A percentile compares a stretch with the other conserved stretches of the same genome.
Conservation (phyloP, 257 asterid species). For the Jasminum sambac region DNA sequence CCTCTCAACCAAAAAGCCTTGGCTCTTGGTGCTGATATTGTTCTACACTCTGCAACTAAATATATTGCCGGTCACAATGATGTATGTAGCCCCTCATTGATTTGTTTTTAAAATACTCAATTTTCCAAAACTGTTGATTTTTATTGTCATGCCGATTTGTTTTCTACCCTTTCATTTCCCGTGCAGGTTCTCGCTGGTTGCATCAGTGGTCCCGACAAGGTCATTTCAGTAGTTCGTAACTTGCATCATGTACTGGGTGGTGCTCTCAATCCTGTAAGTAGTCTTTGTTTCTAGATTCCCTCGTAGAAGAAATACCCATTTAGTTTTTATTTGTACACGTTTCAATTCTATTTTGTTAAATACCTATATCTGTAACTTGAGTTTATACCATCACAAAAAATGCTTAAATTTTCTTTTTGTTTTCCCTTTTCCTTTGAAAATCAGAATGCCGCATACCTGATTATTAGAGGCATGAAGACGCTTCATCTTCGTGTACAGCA, state of each 20-base stretch:
- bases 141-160: slow-evolving; percentile 4
- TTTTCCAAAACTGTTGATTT: background rate
- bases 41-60: slow-evolving; percentile 87
- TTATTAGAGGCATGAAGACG: slow-evolving; percentile 99
- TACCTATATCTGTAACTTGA: slow-evolving; percentile 13
- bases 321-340: background rate
- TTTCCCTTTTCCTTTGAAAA: background rate
- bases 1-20: slow-evolving; percentile 93
- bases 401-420: slow-evolving; percentile 6
- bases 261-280: slow-evolving; percentile 85
- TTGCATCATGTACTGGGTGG: slow-evolving; percentile 94
- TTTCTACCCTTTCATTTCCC: slow-evolving; percentile 16
- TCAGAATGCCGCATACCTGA: slow-evolving; percentile 86
- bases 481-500: slow-evolving; percentile 96
- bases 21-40: slow-evolving; percentile 91
- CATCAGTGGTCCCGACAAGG: slow-evolving; percentile 80
- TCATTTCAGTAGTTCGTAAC: slow-evolving; percentile 66
- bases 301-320: background rate
- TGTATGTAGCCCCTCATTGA: slow-evolving; percentile 42
- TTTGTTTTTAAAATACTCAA: background rate
- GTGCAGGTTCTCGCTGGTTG: slow-evolving; percentile 84
- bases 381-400: background rate
- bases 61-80: slow-evolving; percentile 91
- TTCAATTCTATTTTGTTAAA: background rate
- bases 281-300: slow-evolving; percentile 21